Conservation (phyloP, 805 yeast species). For the Myxozyma lipomycoides region DNA sequence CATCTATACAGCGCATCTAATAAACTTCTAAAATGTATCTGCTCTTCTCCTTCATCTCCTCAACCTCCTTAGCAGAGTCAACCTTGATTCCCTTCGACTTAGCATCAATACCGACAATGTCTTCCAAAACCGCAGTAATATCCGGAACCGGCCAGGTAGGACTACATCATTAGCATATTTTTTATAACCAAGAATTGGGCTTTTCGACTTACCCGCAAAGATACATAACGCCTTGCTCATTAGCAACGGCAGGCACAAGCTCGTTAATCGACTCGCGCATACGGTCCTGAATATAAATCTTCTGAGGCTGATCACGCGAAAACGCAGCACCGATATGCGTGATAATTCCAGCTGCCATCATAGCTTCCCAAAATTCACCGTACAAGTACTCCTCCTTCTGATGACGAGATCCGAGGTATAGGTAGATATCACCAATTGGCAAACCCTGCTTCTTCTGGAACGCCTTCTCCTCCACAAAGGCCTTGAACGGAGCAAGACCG, state of each 20-base stretch:
- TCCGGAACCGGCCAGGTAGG: constrained; percentile 99
- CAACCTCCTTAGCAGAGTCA: constrained; percentile 76
- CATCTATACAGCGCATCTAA: constrained; percentile 38
- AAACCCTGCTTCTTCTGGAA: constrained; percentile 88
- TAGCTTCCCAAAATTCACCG: constrained; percentile 97
- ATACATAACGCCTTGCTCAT: constrained; percentile 82
- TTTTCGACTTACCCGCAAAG: constrained; percentile 55
- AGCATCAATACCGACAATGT: constrained; percentile 71
- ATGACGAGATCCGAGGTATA: constrained; percentile 92
- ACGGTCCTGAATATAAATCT: constrained; percentile 91
- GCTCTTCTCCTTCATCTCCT: constrained; percentile 87
- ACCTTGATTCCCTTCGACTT: constrained; percentile 58
- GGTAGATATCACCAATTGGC: constrained; percentile 82
- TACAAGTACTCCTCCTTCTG: constrained; percentile 87
- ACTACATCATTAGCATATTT: constrained; percentile 35
- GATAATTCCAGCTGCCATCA: constrained; percentile 82
- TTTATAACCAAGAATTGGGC: not conserved
- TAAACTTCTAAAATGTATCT: constrained; percentile 92
- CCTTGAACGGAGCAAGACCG: constrained; percentile 97
- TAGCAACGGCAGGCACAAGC: constrained; percentile 73
- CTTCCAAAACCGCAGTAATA: constrained; percentile 83
- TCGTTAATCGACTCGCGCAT: constrained; percentile 72
- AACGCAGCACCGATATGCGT: constrained; percentile 97
- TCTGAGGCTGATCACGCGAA: constrained; percentile 93
- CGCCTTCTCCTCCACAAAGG: constrained; percentile 89